These are phyloP conservation scores for Plenodomus biglobosus DNA, from an alignment of 2,329 filamentous ascomycete genomes.

Conservation along the genomic window DNA sequence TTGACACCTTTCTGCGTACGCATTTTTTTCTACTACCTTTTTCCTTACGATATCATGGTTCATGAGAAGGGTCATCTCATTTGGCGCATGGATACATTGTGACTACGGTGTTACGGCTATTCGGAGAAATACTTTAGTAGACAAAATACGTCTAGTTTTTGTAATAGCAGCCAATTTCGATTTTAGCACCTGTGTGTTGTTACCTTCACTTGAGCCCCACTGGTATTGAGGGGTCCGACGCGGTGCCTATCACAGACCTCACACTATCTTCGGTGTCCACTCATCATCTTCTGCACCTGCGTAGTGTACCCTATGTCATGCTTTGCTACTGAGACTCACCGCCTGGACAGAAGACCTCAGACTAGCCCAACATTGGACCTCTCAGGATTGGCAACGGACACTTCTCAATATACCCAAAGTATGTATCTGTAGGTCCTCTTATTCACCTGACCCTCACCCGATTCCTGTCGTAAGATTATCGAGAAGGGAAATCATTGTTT, in stretches of 20 bases:
- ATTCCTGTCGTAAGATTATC: too few species aligned
- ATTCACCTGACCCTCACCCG: too few species aligned
- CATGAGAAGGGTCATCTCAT: conserved; percentile 3
- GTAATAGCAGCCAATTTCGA: background rate
- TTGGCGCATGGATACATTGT: background rate
- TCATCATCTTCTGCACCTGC: too few species aligned
- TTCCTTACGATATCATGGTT: conserved; percentile 11
- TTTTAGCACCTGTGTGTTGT: background rate
- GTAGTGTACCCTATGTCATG: too few species aligned
- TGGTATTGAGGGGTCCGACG: too few species aligned
- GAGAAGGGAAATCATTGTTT: too few species aligned
- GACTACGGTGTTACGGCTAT: background rate
- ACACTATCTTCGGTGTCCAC: too few species aligned
- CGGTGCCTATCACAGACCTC: too few species aligned
- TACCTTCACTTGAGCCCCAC: background rate
- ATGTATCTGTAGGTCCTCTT: too few species aligned
- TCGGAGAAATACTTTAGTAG: background rate
- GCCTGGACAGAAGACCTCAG: too few species aligned
- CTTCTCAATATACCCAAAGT: background rate
- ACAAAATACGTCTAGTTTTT: background rate
- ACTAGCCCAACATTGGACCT: too few species aligned
- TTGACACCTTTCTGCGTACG: background rate
- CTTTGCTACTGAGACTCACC: too few species aligned
- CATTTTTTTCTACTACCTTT: background rate
- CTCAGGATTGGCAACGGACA: background rate